Conservation (phyloP, 306 rosid species). For the Gillenia trifoliata region DNA sequence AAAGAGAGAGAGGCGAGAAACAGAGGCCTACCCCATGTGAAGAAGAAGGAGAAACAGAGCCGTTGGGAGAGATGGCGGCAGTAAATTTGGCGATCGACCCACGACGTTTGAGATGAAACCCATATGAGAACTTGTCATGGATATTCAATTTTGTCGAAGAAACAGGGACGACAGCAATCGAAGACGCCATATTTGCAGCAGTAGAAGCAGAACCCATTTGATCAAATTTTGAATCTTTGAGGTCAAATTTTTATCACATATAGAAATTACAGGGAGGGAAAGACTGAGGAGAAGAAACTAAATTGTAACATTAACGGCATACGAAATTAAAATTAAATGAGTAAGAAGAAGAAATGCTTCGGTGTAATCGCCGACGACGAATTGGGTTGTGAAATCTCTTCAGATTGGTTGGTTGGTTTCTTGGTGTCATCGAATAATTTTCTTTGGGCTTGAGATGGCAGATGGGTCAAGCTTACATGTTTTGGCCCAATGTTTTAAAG, state of each 20-base stretch:
- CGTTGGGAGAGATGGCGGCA: conserved; percentile 40
- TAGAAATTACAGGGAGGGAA: background rate
- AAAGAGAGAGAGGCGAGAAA: background rate
- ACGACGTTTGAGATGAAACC: conserved; percentile 23
- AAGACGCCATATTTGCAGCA: conserved; percentile 39
- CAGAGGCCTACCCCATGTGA: conserved; percentile 41
- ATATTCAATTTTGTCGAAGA: conserved; percentile 18
- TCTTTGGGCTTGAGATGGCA: background rate
- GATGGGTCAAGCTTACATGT: background rate
- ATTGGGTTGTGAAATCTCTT: background rate
- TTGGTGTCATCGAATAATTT: background rate
- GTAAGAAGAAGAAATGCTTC: background rate
- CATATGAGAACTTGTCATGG: conserved; percentile 6
- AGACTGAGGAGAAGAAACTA: background rate
- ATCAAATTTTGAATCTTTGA: background rate
- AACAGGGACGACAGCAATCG: conserved; percentile 18
- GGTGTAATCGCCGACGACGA: background rate
- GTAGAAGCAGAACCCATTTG: conserved; percentile 43
- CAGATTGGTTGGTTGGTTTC: background rate
- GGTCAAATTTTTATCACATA: background rate
- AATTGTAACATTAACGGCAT: background rate
- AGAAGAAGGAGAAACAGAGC: conserved; percentile 41
- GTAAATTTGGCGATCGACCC: conserved; percentile 20
- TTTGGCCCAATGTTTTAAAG: too few relatives aligned
- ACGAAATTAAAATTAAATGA: background rate